phyloP scores from a whole-genome alignment of 2,329 filamentous ascomycete species.

The Cercospora nicotianae region DNA sequence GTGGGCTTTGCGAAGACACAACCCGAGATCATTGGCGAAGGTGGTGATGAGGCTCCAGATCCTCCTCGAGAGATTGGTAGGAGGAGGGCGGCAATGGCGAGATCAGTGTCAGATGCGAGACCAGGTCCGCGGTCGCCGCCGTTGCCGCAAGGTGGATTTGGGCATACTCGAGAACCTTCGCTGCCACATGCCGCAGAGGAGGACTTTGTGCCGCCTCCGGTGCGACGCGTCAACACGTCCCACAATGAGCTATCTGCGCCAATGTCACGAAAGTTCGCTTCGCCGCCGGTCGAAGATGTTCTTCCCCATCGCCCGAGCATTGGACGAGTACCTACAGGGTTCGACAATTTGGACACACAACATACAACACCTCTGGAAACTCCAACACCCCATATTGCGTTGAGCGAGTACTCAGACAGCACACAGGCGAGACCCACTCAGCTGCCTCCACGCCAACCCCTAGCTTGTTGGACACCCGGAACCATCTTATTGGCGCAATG shows the following conservation, averaged over 20 bases:
- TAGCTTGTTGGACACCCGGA: conserved; percentile 22
- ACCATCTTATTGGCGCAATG: conserved; percentile 9
- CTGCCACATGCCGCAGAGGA: conserved; percentile 12
- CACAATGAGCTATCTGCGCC: conserved; percentile 32
- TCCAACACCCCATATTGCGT: conserved; percentile 9
- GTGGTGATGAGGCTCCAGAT: conserved; percentile 79
- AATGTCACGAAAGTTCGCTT: conserved; percentile 29
- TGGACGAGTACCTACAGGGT: conserved; percentile 32
- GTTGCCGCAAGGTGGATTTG: background rate
- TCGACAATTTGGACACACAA: conserved; percentile 14
- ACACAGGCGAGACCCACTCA: conserved; percentile 1
- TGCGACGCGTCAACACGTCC: conserved; percentile 30
- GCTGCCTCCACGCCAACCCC: conserved; percentile 15
- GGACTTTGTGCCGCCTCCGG: conserved; percentile 21
- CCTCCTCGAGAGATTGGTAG: conserved; percentile 71
- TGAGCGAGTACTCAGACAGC: background rate
- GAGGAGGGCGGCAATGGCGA: conserved; percentile 45
- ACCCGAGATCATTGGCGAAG: conserved; percentile 84
- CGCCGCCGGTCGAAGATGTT: conserved; percentile 22
- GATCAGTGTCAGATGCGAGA: conserved; percentile 34
- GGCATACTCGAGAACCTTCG: conserved; percentile 3
- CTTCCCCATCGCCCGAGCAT: conserved; percentile 26
- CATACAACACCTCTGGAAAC: conserved; percentile 12
- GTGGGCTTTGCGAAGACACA: conserved; percentile 72
- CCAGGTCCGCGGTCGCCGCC: conserved; percentile 21